Base-by-base conservation (phyloP, 1,139 yeast species). In the Debaryomycetaceae sp. region DNA sequence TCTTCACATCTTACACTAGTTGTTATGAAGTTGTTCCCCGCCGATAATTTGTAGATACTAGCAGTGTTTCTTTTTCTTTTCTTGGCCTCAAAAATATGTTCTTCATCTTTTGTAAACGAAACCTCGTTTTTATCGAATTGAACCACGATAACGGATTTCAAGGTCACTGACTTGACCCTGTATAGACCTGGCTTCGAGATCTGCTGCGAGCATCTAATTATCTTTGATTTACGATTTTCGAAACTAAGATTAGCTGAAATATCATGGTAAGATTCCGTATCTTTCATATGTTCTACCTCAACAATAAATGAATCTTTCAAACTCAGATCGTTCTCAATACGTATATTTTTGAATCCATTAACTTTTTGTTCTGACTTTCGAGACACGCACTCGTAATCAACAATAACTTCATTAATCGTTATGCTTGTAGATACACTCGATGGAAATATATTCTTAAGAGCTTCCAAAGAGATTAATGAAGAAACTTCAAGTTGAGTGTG, bases 401-500 rank as follows among this genome's bases (percentile, higher is more conserved):
- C 35, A 16, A 43, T 46, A 14, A 52, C 37, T 37, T 42, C 49
- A 31, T 48, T 46, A n/a, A 56, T 38, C 3, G 33, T 15, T 8
- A 56, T 30, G 1, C 35, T 34, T 5, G 53, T 41, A 5, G 38
- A 28, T 3, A 45, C 30, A 0, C 38, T 45, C 3, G 33, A 31
- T 2, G 55, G 50, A 7, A 59, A 45, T 17, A 43, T 38, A 6
- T 31, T 30, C 37, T 44, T 30, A 13, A 59, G 37, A 6, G 35
- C 33, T 0, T 42, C 22, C 3, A 45, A n/a, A 31, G 52, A 42
- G 7, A 58, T 13, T 5, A 40, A 36, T 5, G 52, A 48, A 7
- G 39, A 39, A 5, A 59, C 16, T 2, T 36, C 34, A 6, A 61
- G 11, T 42, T 61, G 67, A n/a, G 52, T 41, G 8, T 49, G 36